Conservation (phyloP, 257 asterid species). For the Rubia yunnanensis region DNA sequence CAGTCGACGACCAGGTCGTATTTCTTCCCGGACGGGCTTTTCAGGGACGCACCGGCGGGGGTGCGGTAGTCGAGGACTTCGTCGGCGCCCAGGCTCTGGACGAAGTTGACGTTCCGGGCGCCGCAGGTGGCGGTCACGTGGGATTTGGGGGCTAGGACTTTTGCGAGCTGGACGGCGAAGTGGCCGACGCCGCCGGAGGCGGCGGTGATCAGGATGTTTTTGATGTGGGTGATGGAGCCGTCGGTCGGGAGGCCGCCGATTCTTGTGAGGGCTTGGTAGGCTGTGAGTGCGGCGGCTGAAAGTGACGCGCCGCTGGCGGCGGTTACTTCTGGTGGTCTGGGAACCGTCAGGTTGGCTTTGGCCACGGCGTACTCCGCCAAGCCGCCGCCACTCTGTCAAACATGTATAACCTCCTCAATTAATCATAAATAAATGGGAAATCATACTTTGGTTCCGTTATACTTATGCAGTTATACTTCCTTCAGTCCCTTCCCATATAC, state of each 20-base stretch:
- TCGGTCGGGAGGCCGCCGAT: slow-evolving; percentile 37
- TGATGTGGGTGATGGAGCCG: slow-evolving; percentile 22
- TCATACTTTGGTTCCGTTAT: no score
- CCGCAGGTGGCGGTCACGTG: slow-evolving; percentile 84
- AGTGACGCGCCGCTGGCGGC: slow-evolving; percentile 55
- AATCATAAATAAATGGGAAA: no score
- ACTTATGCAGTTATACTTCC: no score
- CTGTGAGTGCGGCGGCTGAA: slow-evolving; percentile 47
- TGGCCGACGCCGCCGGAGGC: slow-evolving; percentile 82
- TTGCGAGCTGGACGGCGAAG: slow-evolving; percentile 65
- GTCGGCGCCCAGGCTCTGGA: slow-evolving; percentile 61
- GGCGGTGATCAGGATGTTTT: slow-evolving; percentile 51
- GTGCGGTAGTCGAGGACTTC: slow-evolving; percentile 70
- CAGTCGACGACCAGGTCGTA: slow-evolving; percentile 57
- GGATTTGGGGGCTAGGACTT: slow-evolving; percentile 35
- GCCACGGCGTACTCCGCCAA: slow-evolving; percentile 53
- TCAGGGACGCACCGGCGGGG: slow-evolving; percentile 45
- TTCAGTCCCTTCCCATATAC: no score
- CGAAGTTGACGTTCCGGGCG: slow-evolving; percentile 49
- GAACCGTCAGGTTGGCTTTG: slow-evolving; percentile 37
- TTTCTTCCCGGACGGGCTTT: slow-evolving; percentile 55
- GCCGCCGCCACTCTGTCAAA: slow-evolving; percentile 56
- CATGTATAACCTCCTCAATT: no score
- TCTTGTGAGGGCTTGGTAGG: slow-evolving; percentile 38
- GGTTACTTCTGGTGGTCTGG: slow-evolving; percentile 43